Base-by-base conservation (phyloP, 2,329 filamentous ascomycete genomes). In the Didymosphaeria variabile region DNA sequence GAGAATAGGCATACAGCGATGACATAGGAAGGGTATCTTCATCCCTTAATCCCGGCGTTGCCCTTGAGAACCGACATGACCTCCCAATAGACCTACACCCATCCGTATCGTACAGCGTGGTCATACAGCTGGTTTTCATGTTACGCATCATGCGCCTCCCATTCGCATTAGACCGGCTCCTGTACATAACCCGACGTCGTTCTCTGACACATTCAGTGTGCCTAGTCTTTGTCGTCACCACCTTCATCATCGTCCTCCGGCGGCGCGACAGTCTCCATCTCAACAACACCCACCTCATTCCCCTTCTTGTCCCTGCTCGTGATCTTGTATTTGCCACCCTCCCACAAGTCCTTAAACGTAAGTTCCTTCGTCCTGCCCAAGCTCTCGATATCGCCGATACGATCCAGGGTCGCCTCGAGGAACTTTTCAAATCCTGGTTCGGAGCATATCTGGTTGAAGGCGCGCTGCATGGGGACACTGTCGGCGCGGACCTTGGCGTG, bases 391-490 rank as follows among this genome's bases (percentile, higher is more conserved):
- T 91, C 94, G n/a, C 85, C 81, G 67, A 99, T 99, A 23, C 95
- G 87, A 60, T 94, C 86, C 26, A 97, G 82, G 0, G 95, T 98
- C 3, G 86, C 89, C 63, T 97, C 89, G 17, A 99, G 81, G 75
- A 93, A 90, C 66, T 94, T 83, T 26, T 93, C 88, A 77, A 99
- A 99, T 6, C 91, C 91, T 4, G 88, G 85, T 68, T 90, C 80
- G 3, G 82, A 77, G 74, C 93, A 97, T 13, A 99, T 94, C 71
- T 94, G 88, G 59, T 88, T 86, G 79, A 99, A 97, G 0, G 95
- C 95, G 52, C 89, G 88, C 79, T 97, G 93, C 95, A 99, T 99
- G 1, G 95, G 95, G 29, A 99, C 94, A 1, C 90, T 94, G 77
- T 96, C 94, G 1, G 95, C 95, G 50, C 95, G 89, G 8, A 99